Conservation (phyloP, 164 flowering plant species). For the Piper betle region DNA sequence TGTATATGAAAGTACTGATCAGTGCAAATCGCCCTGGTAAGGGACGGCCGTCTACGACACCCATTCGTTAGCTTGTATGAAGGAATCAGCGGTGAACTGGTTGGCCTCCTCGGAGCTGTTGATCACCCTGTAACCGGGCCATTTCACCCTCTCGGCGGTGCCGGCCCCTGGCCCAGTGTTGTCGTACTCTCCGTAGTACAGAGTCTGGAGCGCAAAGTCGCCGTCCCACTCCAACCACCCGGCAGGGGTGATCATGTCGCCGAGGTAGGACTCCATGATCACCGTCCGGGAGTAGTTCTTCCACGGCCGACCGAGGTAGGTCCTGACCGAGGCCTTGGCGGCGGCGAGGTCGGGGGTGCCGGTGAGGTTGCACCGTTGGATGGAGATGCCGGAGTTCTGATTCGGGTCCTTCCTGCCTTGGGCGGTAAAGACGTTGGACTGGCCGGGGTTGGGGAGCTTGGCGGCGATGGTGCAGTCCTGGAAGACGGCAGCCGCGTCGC, state of each 20-base stretch:
- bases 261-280: constrained; percentile 28
- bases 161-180: constrained; percentile 67
- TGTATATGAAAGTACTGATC: not conserved
- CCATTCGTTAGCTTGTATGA: constrained; percentile 62
- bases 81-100: constrained; percentile 42
- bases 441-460: constrained; percentile 29
- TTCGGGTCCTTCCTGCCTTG: constrained; percentile 77
- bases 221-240: constrained; percentile 81
- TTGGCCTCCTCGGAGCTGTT: constrained; percentile 41
- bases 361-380: constrained; percentile 40
- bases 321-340: constrained; percentile 20
- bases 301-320: constrained; percentile 89
- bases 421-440: constrained; percentile 61
- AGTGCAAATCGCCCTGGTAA: not conserved
- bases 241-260: constrained; percentile 36
- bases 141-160: constrained; percentile 46
- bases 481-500: constrained; percentile 48
- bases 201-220: constrained; percentile 43
- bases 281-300: constrained; percentile 64
- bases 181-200: constrained; percentile 68
- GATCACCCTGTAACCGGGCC: constrained; percentile 72
- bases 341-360: constrained; percentile 56
- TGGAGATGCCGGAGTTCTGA: constrained; percentile 69
- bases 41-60: constrained; percentile 33
- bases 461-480: constrained; percentile 40